These are phyloP conservation scores for Musa itinerans DNA, from an alignment of 176 grass and related monocot genomes.

Conservation along the genomic window DNA sequence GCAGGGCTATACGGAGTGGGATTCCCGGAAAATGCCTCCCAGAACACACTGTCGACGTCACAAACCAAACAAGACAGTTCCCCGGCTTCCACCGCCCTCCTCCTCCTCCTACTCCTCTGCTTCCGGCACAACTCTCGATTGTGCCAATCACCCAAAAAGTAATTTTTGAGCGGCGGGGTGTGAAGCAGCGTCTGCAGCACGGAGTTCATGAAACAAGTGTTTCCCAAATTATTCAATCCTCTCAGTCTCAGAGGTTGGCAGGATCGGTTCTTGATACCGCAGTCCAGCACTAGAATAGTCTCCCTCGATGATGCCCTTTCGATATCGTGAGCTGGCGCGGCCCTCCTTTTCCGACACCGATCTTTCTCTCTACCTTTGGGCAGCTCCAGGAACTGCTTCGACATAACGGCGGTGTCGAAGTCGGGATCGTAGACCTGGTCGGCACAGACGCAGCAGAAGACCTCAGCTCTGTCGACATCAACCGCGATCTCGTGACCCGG, in stretches of 20 bases:
- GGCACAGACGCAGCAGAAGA: constrained; percentile 20
- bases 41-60: constrained; percentile 11
- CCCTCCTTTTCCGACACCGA: constrained; percentile 7
- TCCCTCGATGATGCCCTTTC: neutral
- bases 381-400: constrained; percentile 13
- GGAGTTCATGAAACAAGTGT: constrained; percentile 27
- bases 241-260: constrained; percentile 9
- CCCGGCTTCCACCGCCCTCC: neutral
- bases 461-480: constrained; percentile 22
- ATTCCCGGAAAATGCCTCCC: constrained; percentile 18
- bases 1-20: constrained; percentile 24
- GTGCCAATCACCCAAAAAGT: constrained; percentile 22
- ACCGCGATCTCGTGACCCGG: constrained; percentile 23
- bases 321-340: neutral
- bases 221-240: constrained; percentile 24
- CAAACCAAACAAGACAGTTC: constrained; percentile 15
- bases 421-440: constrained; percentile 32
- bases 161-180: constrained; percentile 12
- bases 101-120: constrained; percentile 6
- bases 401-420: constrained; percentile 20
- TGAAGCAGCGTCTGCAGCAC: constrained; percentile 26
- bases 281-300: neutral
- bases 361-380: neutral
- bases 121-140: constrained; percentile 6
- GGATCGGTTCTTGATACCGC: neutral